Percentiles rank a stretch among this genome's conserved stretches.
Conservation (phyloP, 305 asterid species). For the Euphrasia arctica region DNA sequence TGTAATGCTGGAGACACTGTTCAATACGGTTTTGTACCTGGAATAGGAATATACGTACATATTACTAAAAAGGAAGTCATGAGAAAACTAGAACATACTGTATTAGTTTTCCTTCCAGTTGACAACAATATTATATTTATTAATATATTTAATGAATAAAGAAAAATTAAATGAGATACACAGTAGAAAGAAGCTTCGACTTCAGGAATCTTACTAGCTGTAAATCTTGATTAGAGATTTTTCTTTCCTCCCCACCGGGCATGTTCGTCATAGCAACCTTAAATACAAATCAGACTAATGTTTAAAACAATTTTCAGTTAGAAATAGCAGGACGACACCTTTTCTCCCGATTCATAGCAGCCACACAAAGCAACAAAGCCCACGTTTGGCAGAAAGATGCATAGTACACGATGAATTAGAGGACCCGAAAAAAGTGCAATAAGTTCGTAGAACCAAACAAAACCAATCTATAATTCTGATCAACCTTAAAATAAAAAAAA, state of each 20-base stretch:
- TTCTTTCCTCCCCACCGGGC: constrained; percentile 66
- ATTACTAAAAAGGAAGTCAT: neutral
- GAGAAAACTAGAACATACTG: neutral
- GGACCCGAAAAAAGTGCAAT: neutral
- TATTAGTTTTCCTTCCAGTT: neutral
- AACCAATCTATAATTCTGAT: neutral
- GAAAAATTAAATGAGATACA: constrained; percentile 5
- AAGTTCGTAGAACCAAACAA: neutral
- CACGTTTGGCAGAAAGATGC: neutral
- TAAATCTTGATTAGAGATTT: constrained; percentile 53
- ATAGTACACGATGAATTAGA: neutral
- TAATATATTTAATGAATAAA: neutral
- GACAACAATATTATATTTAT: neutral
- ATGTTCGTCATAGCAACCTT: constrained; percentile 31
- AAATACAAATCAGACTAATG: constrained; percentile 26
- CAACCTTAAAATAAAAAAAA: neutral
- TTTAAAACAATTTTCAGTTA: constrained; percentile 5
- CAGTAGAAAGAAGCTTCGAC: neutral
- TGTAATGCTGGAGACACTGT: constrained; percentile 66
- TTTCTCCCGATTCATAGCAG: constrained; percentile 7
- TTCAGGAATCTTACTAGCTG: constrained; percentile 53
- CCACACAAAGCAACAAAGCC: neutral
- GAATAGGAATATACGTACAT: constrained; percentile 18
- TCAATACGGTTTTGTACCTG: constrained; percentile 74
- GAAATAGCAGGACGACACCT: constrained; percentile 18